A percentile compares a stretch with the other conserved stretches of the same genome.
Evolutionary conservation across 768 basidiomycete genomes (phyloP).

Genomic region (Rhizopogon sp.): DNA sequence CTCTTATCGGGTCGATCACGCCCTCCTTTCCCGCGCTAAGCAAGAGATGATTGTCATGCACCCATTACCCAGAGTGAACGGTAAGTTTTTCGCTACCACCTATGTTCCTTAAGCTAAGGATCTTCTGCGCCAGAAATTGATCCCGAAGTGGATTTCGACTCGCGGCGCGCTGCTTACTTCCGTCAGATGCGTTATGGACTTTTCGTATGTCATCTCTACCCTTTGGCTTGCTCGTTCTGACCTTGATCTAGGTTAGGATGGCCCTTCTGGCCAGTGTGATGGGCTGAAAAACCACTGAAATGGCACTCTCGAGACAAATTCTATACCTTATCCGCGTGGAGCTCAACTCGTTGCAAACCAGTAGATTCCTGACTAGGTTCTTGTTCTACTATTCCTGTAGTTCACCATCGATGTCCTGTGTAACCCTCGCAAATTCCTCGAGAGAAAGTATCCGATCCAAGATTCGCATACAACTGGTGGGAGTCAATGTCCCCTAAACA

Average conservation of each 20-base stretch:
- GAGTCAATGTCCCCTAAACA: no score
- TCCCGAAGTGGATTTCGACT: constrained; percentile 96
- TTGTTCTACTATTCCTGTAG: no score
- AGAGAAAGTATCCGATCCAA: no score
- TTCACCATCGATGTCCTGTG: not conserved
- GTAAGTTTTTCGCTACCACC: constrained; percentile 33
- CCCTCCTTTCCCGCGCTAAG: constrained; percentile 88
- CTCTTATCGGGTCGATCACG: constrained; percentile 90
- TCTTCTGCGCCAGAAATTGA: constrained; percentile 74
- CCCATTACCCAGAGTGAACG: constrained; percentile 91
- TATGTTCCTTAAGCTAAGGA: constrained; percentile 2
- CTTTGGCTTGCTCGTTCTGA: not conserved
- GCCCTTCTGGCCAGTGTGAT: constrained; percentile 71
- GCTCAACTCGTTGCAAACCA: not conserved
- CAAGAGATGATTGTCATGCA: constrained; percentile 99
- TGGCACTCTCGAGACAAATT: not conserved
- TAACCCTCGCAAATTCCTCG: no score
- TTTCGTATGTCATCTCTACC: constrained; percentile 63
- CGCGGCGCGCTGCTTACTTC: constrained; percentile 92
- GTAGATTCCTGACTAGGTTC: not conserved
- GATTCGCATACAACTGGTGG: no score
- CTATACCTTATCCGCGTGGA: not conserved
- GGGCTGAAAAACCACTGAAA: constrained; percentile 15
- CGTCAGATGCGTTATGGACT: constrained; percentile 98
- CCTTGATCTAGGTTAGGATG: constrained; percentile 59